Percentiles rank a stretch among this genome's conserved stretches.
These are phyloP conservation scores for Phytophthora melonis DNA, from an alignment of 352 stramenopile genomes.

Conservation along the genomic window DNA sequence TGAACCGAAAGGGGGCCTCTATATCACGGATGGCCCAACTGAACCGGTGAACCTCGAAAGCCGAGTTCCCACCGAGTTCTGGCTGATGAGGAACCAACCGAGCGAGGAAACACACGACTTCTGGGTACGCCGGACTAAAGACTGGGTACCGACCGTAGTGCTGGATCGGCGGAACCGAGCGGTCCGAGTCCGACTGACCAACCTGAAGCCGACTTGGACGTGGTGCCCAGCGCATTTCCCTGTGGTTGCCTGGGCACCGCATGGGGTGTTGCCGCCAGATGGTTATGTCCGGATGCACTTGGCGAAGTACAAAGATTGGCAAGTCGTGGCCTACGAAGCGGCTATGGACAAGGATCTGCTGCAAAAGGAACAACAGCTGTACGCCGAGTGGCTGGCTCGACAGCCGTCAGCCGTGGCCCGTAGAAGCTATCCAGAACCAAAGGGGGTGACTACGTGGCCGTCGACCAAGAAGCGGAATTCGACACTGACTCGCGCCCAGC, in stretches of 20 bases:
- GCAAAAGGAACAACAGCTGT: background rate
- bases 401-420: background rate
- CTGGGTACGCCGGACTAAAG: background rate
- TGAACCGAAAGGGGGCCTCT: background rate
- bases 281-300: background rate
- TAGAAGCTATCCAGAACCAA: background rate
- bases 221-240: constrained; percentile 94
- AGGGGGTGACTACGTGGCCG: background rate
- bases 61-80: constrained; percentile 44
- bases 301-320: background rate
- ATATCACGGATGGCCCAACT: background rate
- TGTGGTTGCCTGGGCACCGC: background rate
- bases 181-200: constrained; percentile 60
- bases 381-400: background rate
- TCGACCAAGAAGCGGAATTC: background rate
- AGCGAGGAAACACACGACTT: background rate
- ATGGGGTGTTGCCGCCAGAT: background rate
- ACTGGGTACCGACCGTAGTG: constrained; percentile 48
- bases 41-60: background rate
- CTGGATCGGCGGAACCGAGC: constrained; percentile 73
- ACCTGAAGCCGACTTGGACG: constrained; percentile 87
- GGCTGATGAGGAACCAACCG: background rate
- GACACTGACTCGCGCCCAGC: background rate
- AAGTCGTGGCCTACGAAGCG: background rate
- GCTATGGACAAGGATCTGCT: background rate